Base-by-base conservation (phyloP, 306 rosid genomes). In the Parietaria judaica region DNA sequence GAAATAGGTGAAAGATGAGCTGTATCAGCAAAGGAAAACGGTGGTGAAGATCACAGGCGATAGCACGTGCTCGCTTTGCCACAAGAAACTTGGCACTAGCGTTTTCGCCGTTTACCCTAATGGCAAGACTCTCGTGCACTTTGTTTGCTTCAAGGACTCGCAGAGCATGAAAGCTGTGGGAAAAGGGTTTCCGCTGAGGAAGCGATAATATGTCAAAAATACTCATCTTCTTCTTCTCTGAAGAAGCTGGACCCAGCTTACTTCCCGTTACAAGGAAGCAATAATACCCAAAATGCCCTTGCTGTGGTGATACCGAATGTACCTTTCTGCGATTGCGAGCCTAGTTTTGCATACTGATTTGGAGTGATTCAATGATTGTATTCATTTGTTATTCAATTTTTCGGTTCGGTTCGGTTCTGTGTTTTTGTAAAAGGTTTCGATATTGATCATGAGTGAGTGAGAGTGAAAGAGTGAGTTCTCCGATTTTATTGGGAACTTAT, bases 31-130 rank as follows among this genome's bases (percentile, higher is more conserved):
- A 68, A 84, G 97, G 83, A 84, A 88, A 73, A 67, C 83, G 9
- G 83, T 74, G 35, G 84, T 86, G 59, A 88, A 84, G 84, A 74
- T 94, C 56, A 82, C 88, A n/a, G 31, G 97, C 35, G 97, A 94
- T 51, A 88, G 95, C 83, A 71, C 73, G 87, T 88, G 97, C 74
- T 89, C 99, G 64, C 88, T 94, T 72, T 88, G 99, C 84, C 80
- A 77, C 68, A 94, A 94, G 89, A 94, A 94, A 76, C 73, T 94
- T 62, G 99, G 99, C 63, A 83, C 90, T 0, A 94, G 99, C 58
- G 97, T 89, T 46, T 94, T 94, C 60, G 99, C 95, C 0, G 94
- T 94, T 59, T 86, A 84, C 75, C 97, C 99, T 10, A 94, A 84
- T 8, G 97, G 95, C 67, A 94, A 79, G 73, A 94, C 97, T 59